A percentile compares a stretch with the other conserved stretches of the same genome.
These are phyloP conservation scores for Podila verticillata DNA, from an alignment of 192 early-diverging fungal genomes.

Conservation along the genomic window DNA sequence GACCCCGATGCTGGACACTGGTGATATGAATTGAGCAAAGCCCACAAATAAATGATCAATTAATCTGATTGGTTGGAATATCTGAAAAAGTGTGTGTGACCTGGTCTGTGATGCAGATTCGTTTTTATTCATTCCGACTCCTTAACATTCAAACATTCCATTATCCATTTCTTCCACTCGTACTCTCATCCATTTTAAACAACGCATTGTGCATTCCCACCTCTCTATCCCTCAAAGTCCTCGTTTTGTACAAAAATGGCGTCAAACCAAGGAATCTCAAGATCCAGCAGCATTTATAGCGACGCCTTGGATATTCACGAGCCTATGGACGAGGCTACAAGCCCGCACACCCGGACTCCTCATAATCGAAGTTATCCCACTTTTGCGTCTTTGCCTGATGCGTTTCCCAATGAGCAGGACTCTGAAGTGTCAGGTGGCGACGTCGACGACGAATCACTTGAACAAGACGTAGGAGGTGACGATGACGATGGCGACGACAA, in stretches of 20 bases:
- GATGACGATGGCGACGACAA: not conserved
- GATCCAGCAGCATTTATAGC: conserved; percentile 26
- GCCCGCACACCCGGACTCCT: not conserved
- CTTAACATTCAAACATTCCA: not conserved
- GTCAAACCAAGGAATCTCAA: conserved; percentile 13
- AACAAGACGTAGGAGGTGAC: conserved; percentile 1
- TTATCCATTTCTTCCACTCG: not conserved
- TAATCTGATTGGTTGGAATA: too few relatives aligned
- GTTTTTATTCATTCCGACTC: not conserved
- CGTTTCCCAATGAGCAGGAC: not conserved
- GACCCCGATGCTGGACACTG: not conserved
- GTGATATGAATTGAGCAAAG: too few relatives aligned
- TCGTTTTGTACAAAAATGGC: not conserved
- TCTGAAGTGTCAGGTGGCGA: not conserved
- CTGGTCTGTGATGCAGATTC: not conserved
- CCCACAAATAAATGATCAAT: too few relatives aligned
- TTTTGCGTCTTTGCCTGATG: not conserved
- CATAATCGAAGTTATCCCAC: not conserved
- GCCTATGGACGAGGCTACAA: conserved; percentile 1
- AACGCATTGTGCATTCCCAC: not conserved
- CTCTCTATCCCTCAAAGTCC: not conserved
- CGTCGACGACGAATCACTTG: not conserved
- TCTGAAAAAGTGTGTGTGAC: too few relatives aligned
- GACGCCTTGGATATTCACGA: conserved; percentile 35
- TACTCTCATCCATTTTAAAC: not conserved